phyloP scores from a whole-genome alignment of 2,329 filamentous ascomycete species.

The Nemania sp. region DNA sequence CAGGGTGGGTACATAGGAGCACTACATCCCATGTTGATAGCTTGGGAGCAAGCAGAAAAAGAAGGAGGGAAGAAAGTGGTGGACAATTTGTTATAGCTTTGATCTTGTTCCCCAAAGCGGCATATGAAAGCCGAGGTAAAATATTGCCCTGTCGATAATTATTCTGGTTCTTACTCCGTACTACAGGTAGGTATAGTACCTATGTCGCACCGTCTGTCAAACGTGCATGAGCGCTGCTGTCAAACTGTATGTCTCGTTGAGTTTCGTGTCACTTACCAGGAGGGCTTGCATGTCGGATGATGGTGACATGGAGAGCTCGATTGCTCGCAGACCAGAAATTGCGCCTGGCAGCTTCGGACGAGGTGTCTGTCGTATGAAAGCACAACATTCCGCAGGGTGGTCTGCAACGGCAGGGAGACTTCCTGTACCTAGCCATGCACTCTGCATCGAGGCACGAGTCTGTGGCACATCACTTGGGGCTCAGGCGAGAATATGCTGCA shows the following conservation, averaged over 20 bases:
- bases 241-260: conserved; percentile 29
- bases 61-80: conserved; percentile 10
- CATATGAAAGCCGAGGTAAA: conserved; percentile 10
- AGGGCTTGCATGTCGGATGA: conserved; percentile 24
- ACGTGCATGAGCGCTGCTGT: conserved; percentile 26
- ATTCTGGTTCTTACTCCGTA: conserved; percentile 13
- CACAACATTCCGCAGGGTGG: conserved; percentile 10
- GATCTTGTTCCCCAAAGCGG: conserved; percentile 5
- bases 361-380: conserved; percentile 19
- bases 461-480: conserved; percentile 18
- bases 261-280: conserved; percentile 25
- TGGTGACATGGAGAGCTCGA: conserved; percentile 15
- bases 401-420: conserved; percentile 11
- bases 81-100: too few relatives aligned
- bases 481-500: conserved; percentile 22
- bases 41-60: conserved; percentile 19
- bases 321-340: conserved; percentile 15
- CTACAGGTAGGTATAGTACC: conserved; percentile 8
- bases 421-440: conserved; percentile 20
- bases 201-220: conserved; percentile 25
- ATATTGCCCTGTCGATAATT: conserved; percentile 16
- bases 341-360: conserved; percentile 13
- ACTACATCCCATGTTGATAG: conserved; percentile 20
- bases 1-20: conserved; percentile 23
- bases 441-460: conserved; percentile 7